These are phyloP conservation scores for Hymenoscyphus scutula DNA, from an alignment of 2,329 filamentous ascomycete species.

Conservation along the genomic window DNA sequence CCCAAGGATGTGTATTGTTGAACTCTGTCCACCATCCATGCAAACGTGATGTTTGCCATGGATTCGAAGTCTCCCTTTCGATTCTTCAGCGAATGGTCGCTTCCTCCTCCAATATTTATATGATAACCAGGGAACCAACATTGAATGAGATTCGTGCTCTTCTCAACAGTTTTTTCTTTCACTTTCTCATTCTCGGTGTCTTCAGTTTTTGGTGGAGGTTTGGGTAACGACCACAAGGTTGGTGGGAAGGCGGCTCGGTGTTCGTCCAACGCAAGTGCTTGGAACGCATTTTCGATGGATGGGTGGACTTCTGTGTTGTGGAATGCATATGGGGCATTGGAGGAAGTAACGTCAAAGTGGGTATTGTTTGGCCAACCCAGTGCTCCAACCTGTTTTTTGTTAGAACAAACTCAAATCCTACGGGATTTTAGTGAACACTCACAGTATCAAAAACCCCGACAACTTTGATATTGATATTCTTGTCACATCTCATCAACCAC, in stretches of 20 bases:
- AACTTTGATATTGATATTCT: constrained; percentile 13
- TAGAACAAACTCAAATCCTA: no score
- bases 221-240: constrained; percentile 36
- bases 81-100: no score
- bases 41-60: constrained; percentile 20
- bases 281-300: constrained; percentile 46
- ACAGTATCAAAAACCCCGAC: constrained; percentile 17
- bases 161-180: constrained; percentile 20
- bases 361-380: no score
- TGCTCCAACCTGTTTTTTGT: no score
- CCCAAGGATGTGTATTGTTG: constrained; percentile 6
- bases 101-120: constrained; percentile 23
- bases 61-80: constrained; percentile 2
- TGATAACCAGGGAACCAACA: constrained; percentile 30
- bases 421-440: background rate
- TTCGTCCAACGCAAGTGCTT: constrained; percentile 49
- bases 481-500: background rate
- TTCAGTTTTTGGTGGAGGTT: background rate
- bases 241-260: constrained; percentile 40
- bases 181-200: no score
- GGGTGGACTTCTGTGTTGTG: background rate
- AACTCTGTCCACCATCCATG: constrained; percentile 21
- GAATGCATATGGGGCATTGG: background rate
- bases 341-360: background rate
- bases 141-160: constrained; percentile 19